Conservation (phyloP, 2,329 filamentous ascomycete genomes). For the Fusarium sp. region DNA sequence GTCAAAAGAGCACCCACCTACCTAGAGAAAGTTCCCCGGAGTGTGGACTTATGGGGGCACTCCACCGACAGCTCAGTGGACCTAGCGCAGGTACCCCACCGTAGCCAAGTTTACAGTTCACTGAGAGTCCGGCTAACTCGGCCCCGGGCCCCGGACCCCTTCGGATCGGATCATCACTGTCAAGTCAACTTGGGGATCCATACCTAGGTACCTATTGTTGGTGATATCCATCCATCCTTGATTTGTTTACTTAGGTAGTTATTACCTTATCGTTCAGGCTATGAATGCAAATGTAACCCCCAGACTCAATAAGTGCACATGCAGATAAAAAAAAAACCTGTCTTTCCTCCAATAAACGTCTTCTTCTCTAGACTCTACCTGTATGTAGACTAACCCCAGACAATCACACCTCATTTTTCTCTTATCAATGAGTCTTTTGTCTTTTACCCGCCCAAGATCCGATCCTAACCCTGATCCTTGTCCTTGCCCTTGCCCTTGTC, state of each 20-base stretch:
- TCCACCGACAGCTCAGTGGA: background rate
- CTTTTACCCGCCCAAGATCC: constrained; percentile 20
- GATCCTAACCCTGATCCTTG: background rate
- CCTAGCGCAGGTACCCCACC: constrained; percentile 18
- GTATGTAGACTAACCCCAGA: background rate
- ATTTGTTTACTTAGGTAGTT: background rate
- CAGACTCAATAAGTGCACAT: background rate
- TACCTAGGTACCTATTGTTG: background rate
- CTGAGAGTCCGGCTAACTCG: constrained; percentile 19
- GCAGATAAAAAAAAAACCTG: background rate
- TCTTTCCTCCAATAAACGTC: background rate
- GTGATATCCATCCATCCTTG: background rate
- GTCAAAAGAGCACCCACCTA: background rate
- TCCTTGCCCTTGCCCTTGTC: background rate
- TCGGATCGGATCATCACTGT: constrained; percentile 9
- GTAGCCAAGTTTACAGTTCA: background rate
- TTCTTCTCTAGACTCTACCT: background rate
- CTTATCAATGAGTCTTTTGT: constrained; percentile 13
- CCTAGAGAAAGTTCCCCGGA: background rate
- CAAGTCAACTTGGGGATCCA: background rate
- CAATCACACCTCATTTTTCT: background rate
- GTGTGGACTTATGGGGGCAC: background rate
- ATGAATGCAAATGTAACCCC: background rate
- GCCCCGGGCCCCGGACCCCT: background rate
- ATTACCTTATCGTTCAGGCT: background rate